Conservation (phyloP, 371 early-diverging fungal species). For the Lichtheimia hyalospora region DNA sequence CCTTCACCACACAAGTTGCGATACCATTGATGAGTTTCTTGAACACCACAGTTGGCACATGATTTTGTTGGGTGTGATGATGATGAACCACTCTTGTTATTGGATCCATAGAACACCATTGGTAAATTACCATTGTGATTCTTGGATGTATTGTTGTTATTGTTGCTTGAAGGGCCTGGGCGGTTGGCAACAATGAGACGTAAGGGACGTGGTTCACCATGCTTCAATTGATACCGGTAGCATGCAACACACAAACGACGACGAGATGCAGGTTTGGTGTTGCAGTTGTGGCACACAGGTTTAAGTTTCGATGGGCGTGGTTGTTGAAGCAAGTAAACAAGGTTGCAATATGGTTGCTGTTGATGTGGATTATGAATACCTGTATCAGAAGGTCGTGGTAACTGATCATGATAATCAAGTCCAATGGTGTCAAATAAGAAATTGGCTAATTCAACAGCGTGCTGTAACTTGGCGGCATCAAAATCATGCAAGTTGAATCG, state of each 20-base stretch:
- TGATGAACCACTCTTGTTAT: constrained; percentile 1
- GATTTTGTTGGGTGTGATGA: constrained; percentile 17
- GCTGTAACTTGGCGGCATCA: constrained; percentile 22
- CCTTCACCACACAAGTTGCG: constrained; percentile 42
- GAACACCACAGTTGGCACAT: constrained; percentile 44
- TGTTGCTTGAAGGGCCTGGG: constrained; percentile 13
- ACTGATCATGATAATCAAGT: constrained; percentile 17
- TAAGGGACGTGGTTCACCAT: constrained; percentile 32
- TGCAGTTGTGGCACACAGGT: constrained; percentile 41
- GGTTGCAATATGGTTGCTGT: constrained; percentile 32
- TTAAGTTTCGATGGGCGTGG: constrained; percentile 36
- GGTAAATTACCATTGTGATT: not conserved
- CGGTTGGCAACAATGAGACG: constrained; percentile 38
- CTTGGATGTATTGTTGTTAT: not conserved
- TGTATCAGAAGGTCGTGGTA: constrained; percentile 14
- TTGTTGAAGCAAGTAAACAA: constrained; percentile 25
- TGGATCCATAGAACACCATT: constrained; percentile 1
- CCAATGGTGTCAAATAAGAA: constrained; percentile 36
- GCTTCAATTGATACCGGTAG: constrained; percentile 45
- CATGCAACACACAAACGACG: constrained; percentile 46
- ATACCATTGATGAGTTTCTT: constrained; percentile 51
- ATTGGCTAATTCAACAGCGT: constrained; percentile 35
- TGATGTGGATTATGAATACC: too few relatives aligned
- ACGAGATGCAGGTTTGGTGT: constrained; percentile 40
- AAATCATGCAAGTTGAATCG: constrained; percentile 40